Base-by-base conservation (phyloP, 768 basidiomycete genomes). In the Suillus subalutaceus region DNA sequence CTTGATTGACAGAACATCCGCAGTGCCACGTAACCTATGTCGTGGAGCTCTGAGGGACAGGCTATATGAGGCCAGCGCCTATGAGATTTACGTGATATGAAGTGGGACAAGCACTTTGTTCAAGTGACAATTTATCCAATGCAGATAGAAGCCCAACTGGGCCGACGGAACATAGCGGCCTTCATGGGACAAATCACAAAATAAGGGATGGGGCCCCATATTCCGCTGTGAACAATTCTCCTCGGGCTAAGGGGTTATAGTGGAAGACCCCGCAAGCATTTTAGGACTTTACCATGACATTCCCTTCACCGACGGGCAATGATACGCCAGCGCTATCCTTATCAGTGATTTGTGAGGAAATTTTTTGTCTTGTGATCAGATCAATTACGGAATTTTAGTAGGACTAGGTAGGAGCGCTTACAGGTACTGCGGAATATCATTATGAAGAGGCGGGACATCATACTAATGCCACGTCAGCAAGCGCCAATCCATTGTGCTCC, bases 341-440 rank as follows among this genome's bases (percentile, higher is more conserved):
- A 59, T 59, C 23, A 59, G 26, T 59, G 58, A 59, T 59, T 59
- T 41, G 18, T 5, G 23, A 26, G 23, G 4, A 6, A 18, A 10
- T 15, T 18, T 16, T 18, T 30, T 41, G 40, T 9, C 58, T 26
- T 10, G 10, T 59, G 40, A 59, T 59, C 38, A 40, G 4, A 59
- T 59, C 40, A 59, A 26, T 59, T 59, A 59, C 58, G 58, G 26
- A 40, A 41, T 59, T 10, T 26, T 16, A 50, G 4, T 41, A 30
- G 26, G 58, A 15, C 20, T 57, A 57, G n/a, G 37, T 38, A 57
- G 37, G 37, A 38, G 56, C 58, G 58, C 23, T 18, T 58, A 58
- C 37, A 2, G 20, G 37, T 23, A 62, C 62, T 60, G 58, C 58
- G 58, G 38, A 57, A 32, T 13, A 58, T 23, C 32, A 32, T 32